Conservation (phyloP, 2,329 filamentous ascomycete species). For the Phaeosphaeriaceae sp. region DNA sequence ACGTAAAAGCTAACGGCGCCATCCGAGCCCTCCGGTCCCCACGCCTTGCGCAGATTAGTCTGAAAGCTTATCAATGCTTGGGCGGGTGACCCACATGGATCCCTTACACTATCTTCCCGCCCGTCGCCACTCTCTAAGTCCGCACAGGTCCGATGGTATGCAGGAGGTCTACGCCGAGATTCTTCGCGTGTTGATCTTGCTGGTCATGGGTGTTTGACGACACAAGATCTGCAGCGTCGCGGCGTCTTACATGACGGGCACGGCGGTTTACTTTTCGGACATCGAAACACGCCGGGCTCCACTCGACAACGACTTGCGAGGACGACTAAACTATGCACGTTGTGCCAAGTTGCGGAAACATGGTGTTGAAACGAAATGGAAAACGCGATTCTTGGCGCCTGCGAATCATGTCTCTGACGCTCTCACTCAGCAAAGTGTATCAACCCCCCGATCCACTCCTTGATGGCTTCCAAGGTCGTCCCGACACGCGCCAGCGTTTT, state of each 20-base stretch:
- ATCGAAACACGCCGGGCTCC: not conserved
- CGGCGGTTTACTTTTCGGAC: not conserved
- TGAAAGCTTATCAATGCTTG: slow-evolving; percentile 4
- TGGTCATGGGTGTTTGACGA: not conserved
- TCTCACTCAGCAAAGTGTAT: not conserved
- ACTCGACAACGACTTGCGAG: not conserved
- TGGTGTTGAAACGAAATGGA: not conserved
- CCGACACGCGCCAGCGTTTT: not conserved
- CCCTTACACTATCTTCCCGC: not conserved
- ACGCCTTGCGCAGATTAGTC: not conserved
- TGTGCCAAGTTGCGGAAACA: not conserved
- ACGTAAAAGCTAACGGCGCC: not conserved
- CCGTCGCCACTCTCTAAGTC: not conserved
- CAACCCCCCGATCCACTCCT: not conserved
- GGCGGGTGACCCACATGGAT: not conserved
- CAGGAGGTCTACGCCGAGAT: not conserved
- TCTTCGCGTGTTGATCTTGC: not conserved
- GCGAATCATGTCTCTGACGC: not conserved
- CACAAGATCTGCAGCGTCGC: not conserved
- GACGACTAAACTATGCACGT: not conserved
- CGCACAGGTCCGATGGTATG: not conserved
- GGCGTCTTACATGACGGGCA: not conserved
- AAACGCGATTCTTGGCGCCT: too few species aligned
- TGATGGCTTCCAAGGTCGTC: not conserved
- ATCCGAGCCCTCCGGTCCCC: not conserved